Base-by-base conservation (phyloP, 2,329 filamentous ascomycete genomes). In the Emericellopsis atlantica region DNA sequence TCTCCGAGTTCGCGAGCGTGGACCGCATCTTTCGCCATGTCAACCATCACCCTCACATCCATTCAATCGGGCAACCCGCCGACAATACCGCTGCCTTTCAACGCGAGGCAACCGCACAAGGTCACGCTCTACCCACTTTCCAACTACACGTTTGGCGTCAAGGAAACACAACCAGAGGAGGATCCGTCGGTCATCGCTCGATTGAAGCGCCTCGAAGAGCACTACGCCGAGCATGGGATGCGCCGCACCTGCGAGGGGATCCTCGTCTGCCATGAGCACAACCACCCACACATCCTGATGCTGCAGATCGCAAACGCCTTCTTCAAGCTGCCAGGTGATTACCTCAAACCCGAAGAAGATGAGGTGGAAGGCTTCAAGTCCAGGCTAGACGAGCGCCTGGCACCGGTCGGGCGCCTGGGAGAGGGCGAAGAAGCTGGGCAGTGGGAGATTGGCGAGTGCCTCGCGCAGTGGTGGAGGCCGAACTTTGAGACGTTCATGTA, bases 401-500 rank as follows among this genome's bases (percentile, higher is more conserved):
- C 92, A 2, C 92, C 92, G 1, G 85, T 92, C n/a, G 87, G 87
- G 41, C 81, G 82, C 38, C 79, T 85, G 22, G 84, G 87, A 45
- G 84, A 93, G 60, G 85, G 84, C 39, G 85, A 92, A 52, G 89
- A 90, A 58, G 84, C 85, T 48, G 60, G 58, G 15, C 87, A 95
- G 56, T 98, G 92, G 92, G 76, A 93, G 59, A 79, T 98, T 51
- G 87, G 85, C 51, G 92, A 96, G 59, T 95, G 89, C 38, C 72
- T 98, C 43, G 90, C 92, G 41, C 89, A 95, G 66, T 98, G 92
- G 92, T 98, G 90, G 88, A 75, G 92, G 43, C 92, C 92, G 41
- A 98, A 96, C 69, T 95, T 96, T 59, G 92, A 98, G 70, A 96
- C 92, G 2, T 96, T 96, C 71, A 95, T 98, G 88, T 98, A 98